Conservation (phyloP, 208 protist species). For the Leishmania lainsoni region DNA sequence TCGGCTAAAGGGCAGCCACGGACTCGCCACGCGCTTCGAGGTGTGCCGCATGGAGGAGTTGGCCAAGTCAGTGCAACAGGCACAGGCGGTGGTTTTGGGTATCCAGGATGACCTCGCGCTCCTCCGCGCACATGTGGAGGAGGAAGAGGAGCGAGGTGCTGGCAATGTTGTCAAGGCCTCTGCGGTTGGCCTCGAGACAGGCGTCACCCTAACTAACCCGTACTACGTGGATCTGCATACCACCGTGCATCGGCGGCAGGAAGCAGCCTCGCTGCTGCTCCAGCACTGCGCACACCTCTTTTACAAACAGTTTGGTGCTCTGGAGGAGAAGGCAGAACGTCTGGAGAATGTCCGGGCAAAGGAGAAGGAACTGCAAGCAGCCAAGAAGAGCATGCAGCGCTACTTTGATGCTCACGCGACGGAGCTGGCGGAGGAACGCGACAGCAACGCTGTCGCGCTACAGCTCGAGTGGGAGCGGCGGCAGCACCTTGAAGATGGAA, state of each 20-base stretch:
- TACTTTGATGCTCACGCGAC: conserved; percentile 56
- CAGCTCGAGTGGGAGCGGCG: conserved; percentile 29
- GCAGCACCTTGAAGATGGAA: conserved; percentile 27
- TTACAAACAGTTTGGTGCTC: conserved; percentile 27
- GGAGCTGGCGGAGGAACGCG: conserved; percentile 28
- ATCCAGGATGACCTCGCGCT: conserved; percentile 40
- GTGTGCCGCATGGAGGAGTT: conserved; percentile 44
- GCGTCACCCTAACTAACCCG: conserved; percentile 1
- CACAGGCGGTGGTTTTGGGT: conserved; percentile 41
- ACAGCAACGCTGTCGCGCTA: conserved; percentile 21
- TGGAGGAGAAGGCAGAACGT: conserved; percentile 32
- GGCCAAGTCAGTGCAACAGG: conserved; percentile 37
- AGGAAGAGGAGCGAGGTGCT: not conserved
- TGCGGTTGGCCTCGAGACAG: not conserved
- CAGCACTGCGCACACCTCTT: conserved; percentile 35
- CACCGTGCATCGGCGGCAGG: conserved; percentile 43
- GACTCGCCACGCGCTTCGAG: not conserved
- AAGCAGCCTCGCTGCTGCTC: conserved; percentile 43
- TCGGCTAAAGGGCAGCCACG: not conserved
- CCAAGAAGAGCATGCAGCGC: conserved; percentile 57
- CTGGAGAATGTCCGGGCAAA: conserved; percentile 34
- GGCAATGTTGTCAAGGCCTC: not conserved
- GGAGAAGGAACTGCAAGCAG: conserved; percentile 39
- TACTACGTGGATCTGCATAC: conserved; percentile 30
- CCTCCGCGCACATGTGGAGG: conserved; percentile 31